These are phyloP conservation scores for Fusarium cyanostomum DNA, from an alignment of 2,329 filamentous ascomycete species.

Conservation along the genomic window DNA sequence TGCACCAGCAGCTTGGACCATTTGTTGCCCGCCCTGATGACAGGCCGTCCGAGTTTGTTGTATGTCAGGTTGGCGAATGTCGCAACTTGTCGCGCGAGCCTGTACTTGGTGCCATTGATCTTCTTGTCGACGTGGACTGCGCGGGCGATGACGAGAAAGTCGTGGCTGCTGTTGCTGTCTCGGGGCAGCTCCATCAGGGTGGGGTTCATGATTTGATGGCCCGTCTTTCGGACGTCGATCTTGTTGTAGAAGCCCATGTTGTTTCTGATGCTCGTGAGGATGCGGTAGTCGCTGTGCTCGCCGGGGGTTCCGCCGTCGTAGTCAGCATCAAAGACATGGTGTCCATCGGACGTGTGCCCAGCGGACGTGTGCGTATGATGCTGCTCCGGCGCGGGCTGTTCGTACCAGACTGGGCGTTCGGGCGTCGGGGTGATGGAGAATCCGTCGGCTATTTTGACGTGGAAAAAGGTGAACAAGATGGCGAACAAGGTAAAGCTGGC, in stretches of 20 bases:
- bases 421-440: conserved; percentile 6
- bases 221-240: conserved; percentile 21
- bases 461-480: conserved; percentile 20
- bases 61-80: conserved; percentile 28
- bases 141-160: conserved; percentile 33
- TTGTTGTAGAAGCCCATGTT: conserved; percentile 34
- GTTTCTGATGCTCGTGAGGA: conserved; percentile 28
- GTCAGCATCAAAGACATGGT: conserved; percentile 1
- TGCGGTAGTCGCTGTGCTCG: conserved; percentile 15
- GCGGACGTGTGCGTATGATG: neutral
- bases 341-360: conserved; percentile 1
- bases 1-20: conserved; percentile 30
- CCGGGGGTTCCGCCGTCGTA: neutral
- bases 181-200: conserved; percentile 30
- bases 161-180: conserved; percentile 9
- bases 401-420: conserved; percentile 28
- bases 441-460: conserved; percentile 19
- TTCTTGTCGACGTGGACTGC: conserved; percentile 10
- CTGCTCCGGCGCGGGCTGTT: neutral
- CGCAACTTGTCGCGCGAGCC: conserved; percentile 28
- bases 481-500: conserved; percentile 8
- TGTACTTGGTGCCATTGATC: conserved; percentile 19
- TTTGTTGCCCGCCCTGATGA: conserved; percentile 3
- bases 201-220: conserved; percentile 30
- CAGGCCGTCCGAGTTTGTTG: conserved; percentile 9